These are phyloP conservation scores for Colletotrichum melonis DNA, from an alignment of 2,329 filamentous ascomycete genomes.

Conservation along the genomic window DNA sequence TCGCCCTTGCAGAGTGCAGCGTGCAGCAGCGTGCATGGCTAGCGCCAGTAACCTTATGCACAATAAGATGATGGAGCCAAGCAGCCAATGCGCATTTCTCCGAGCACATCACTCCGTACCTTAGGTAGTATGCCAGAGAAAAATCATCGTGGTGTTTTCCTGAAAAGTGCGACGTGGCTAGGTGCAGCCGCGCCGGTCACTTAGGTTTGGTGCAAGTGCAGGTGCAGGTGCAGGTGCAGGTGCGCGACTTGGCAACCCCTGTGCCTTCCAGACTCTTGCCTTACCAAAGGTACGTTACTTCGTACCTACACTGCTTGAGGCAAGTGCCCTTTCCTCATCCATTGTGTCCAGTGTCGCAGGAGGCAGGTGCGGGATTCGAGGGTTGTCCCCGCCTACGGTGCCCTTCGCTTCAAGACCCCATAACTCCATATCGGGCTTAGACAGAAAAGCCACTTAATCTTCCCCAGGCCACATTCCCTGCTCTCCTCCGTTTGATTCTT, in stretches of 20 bases:
- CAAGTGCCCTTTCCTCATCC: not conserved
- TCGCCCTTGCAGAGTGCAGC: slow-evolving; percentile 9
- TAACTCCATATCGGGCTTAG: not conserved
- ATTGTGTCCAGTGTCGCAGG: not conserved
- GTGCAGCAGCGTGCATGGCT: not conserved
- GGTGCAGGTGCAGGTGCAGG: not conserved
- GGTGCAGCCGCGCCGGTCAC: not conserved
- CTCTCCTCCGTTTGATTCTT: not conserved
- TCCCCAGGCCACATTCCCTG: slow-evolving; percentile 19
- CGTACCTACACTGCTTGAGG: no score
- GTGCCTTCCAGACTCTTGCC: not conserved
- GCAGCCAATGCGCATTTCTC: not conserved
- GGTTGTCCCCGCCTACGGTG: not conserved
- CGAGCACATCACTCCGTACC: no score
- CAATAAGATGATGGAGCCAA: not conserved
- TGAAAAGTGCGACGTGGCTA: not conserved
- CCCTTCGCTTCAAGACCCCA: not conserved
- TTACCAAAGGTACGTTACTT: not conserved
- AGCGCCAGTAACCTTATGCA: not conserved
- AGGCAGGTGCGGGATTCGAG: slow-evolving; percentile 8
- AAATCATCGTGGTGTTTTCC: not conserved
- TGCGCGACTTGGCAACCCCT: not conserved
- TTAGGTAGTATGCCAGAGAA: not conserved
- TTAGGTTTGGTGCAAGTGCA: not conserved
- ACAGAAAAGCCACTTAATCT: slow-evolving; percentile 20